phyloP scores from a whole-genome alignment of 176 grass and related monocot species.

The Aegilops umbellulata region DNA sequence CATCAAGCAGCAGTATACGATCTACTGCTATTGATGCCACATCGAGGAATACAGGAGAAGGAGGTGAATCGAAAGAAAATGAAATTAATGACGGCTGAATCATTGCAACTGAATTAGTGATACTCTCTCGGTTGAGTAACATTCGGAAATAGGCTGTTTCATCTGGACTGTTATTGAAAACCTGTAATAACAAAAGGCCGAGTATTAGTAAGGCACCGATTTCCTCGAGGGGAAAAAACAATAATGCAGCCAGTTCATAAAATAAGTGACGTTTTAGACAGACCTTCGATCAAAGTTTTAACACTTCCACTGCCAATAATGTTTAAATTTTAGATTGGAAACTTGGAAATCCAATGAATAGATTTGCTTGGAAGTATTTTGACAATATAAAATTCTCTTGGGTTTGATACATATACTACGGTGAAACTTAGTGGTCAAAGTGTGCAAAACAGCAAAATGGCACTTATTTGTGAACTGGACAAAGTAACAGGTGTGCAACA shows the following conservation, averaged over 20 bases:
- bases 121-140: conserved; percentile 89
- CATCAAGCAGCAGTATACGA: conserved; percentile 90
- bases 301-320: neutral
- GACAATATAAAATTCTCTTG: neutral
- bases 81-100: conserved; percentile 91
- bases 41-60: conserved; percentile 84
- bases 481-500: conserved; percentile 8
- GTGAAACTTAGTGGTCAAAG: neutral
- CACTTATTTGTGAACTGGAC: neutral
- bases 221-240: neutral
- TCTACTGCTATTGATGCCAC: conserved; percentile 89
- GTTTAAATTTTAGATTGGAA: conserved; percentile 2
- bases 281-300: neutral
- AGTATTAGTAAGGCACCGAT: conserved; percentile 18
- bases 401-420: neutral
- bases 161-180: conserved; percentile 99
- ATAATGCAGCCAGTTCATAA: neutral
- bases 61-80: conserved; percentile 86
- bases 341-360: neutral
- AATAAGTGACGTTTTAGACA: neutral
- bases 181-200: conserved; percentile 47
- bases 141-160: conserved; percentile 98
- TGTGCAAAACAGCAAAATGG: neutral
- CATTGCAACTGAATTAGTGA: conserved; percentile 94
- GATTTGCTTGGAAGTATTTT: neutral